Evolutionary conservation across 345 rosid species (phyloP).

Genomic region (Moricandia moricandioides): DNA sequence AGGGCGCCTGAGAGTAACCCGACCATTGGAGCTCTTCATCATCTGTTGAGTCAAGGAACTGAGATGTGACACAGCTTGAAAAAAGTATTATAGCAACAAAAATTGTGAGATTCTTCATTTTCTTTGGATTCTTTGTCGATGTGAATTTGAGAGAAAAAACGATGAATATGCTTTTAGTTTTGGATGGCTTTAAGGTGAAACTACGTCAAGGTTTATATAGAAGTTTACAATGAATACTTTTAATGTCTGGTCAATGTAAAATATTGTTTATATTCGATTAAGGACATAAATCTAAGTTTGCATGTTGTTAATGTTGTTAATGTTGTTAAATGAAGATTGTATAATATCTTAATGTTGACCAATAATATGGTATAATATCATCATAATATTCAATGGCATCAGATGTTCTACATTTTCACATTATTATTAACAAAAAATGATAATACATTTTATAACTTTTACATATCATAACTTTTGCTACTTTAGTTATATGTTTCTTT

Average conservation of each 20-base stretch:
- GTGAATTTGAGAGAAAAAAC: not conserved
- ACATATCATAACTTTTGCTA: too few relatives aligned
- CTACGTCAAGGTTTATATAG: not conserved
- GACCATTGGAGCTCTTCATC: not conserved
- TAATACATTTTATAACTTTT: too few relatives aligned
- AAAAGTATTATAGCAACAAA: not conserved
- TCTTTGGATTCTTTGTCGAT: not conserved
- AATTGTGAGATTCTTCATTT: constrained; percentile 1
- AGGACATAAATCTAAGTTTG: too few relatives aligned
- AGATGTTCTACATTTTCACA: too few relatives aligned
- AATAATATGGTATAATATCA: too few relatives aligned
- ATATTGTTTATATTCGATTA: too few relatives aligned
- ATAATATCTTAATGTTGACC: too few relatives aligned
- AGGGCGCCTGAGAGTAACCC: not conserved
- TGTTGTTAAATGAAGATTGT: not conserved
- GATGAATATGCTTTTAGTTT: not conserved
- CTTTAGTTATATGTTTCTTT: too few relatives aligned
- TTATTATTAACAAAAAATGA: too few relatives aligned
- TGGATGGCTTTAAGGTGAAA: not conserved
- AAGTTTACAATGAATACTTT: not conserved
- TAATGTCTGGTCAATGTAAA: too few relatives aligned
- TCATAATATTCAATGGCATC: too few relatives aligned
- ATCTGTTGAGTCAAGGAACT: not conserved
- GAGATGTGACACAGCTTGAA: constrained; percentile 15
- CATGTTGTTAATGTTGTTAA: too few relatives aligned